phyloP scores from a whole-genome alignment of 225 moss, liverwort and hornwort genomes.

The Rhytidiadelphus loreus region DNA sequence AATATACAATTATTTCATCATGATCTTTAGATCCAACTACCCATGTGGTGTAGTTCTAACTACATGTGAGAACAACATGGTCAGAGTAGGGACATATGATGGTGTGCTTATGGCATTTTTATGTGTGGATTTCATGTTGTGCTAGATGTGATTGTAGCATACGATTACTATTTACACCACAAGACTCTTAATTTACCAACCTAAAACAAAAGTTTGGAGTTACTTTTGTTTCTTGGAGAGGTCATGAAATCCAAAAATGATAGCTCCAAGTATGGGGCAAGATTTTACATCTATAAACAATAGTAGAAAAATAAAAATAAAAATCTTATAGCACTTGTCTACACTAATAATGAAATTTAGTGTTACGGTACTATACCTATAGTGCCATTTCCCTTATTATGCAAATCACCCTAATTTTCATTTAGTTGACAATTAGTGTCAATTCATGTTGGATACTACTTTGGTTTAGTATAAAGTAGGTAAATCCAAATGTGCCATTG shows the following conservation, averaged over 20 bases:
- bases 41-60: neutral
- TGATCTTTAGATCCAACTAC: neutral
- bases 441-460: neutral
- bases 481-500: too few species aligned
- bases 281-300: neutral
- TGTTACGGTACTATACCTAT: neutral
- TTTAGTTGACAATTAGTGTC: neutral
- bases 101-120: neutral
- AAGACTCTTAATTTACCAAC: neutral
- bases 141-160: neutral
- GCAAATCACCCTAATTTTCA: neutral
- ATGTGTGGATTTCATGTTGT: neutral
- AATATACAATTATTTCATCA: neutral
- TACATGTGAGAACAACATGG: accelerated
- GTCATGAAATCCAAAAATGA: neutral
- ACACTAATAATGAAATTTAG: neutral
- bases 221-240: accelerated
- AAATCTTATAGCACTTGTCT: neutral
- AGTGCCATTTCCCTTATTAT: neutral
- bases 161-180: accelerated
- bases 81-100: accelerated
- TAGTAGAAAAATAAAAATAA: neutral
- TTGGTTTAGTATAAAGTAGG: too few species aligned
- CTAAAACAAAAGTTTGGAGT: too few species aligned
- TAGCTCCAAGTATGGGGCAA: accelerated